Conservation (phyloP, 1,284 basidiomycete genomes). For the Sporisorium reilianum region DNA sequence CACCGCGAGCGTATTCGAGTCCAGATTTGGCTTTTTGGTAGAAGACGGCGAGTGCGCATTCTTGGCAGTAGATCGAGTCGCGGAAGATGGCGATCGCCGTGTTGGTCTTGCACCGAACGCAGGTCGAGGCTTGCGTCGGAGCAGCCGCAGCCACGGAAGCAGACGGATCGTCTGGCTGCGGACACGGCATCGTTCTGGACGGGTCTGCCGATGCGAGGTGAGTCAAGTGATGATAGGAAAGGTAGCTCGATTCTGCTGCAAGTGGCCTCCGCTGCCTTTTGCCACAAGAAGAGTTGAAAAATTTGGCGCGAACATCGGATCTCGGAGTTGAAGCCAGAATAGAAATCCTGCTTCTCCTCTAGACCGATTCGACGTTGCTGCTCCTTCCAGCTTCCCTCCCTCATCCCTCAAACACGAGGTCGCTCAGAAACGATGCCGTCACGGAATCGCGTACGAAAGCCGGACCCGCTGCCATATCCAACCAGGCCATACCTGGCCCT, state of each 20-base stretch:
- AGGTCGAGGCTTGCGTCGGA: conserved; percentile 13
- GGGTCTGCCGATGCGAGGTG: background rate
- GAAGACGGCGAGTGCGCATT: conserved; percentile 54
- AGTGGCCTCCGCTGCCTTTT: background rate
- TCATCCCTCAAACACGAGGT: background rate
- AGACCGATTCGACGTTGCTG: background rate
- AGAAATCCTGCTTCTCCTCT: background rate
- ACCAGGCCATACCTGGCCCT: conserved; percentile 60
- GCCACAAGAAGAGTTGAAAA: conserved; percentile 21
- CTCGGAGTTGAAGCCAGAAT: conserved; percentile 18
- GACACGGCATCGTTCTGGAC: conserved; percentile 37
- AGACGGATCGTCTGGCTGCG: conserved; percentile 38
- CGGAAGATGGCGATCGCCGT: conserved; percentile 43
- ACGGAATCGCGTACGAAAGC: conserved; percentile 26
- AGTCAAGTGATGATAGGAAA: background rate
- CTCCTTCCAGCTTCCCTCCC: background rate
- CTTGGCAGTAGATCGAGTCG: conserved; percentile 57
- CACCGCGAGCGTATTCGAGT: conserved; percentile 56
- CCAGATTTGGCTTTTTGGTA: conserved; percentile 53
- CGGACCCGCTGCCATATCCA: conserved; percentile 55
- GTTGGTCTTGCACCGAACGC: conserved; percentile 54
- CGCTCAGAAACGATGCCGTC: conserved; percentile 26
- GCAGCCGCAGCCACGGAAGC: background rate
- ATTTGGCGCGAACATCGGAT: conserved; percentile 26
- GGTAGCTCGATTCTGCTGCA: background rate